Percentiles rank a stretch among this genome's conserved stretches.
phyloP scores from a whole-genome alignment of 345 rosid genomes.

The Rhizophora apiculata region DNA sequence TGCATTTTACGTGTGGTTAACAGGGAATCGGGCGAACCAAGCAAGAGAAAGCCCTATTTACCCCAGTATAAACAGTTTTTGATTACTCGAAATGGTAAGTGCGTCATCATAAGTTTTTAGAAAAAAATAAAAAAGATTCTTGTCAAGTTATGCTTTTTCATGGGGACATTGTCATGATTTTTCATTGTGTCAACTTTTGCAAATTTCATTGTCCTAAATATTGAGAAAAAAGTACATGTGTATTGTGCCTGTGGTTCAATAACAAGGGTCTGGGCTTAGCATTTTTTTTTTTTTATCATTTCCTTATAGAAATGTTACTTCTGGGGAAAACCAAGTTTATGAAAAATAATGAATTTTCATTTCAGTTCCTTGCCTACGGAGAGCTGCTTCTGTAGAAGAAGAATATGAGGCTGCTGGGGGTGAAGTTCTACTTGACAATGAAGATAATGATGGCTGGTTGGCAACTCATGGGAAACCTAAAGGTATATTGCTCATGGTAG shows the following conservation, averaged over 20 bases:
- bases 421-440: constrained; percentile 87
- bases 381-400: constrained; percentile 90
- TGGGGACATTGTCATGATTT: not conserved
- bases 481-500: constrained; percentile 41
- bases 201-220: not conserved
- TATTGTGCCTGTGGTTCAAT: not conserved
- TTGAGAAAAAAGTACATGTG: not conserved
- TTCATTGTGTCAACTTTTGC: not conserved
- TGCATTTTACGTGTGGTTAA: not conserved
- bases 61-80: constrained; percentile 87
- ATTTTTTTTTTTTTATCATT: not conserved
- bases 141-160: not conserved
- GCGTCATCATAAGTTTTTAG: not conserved
- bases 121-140: not conserved
- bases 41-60: constrained; percentile 82
- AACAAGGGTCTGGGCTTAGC: not conserved
- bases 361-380: constrained; percentile 83
- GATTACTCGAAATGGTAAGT: constrained; percentile 88
- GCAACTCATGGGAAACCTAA: constrained; percentile 97
- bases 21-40: constrained; percentile 97
- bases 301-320: not conserved
- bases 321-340: not conserved
- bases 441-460: constrained; percentile 95
- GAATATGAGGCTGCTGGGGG: constrained; percentile 97
- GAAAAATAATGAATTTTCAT: constrained; percentile 11